Evolutionary conservation across 305 asterid species (phyloP).

Genomic region (Ilex paraguariensis): DNA sequence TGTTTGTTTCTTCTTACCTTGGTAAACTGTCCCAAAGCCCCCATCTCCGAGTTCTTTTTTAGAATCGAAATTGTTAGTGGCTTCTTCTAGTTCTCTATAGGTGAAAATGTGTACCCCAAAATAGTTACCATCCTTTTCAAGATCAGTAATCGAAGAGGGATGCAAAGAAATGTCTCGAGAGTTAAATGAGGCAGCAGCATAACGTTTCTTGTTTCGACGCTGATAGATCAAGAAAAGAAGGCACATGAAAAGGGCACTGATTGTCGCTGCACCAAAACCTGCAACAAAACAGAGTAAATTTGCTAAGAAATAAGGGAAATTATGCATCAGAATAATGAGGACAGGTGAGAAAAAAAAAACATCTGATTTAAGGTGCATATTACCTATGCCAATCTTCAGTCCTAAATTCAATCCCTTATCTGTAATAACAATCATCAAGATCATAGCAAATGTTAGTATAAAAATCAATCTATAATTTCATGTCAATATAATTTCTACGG

Average conservation of each 20-base stretch:
- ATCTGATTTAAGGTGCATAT: too few species aligned
- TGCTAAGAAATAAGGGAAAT: too few species aligned
- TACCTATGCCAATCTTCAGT: too few species aligned
- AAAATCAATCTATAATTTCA: too few species aligned
- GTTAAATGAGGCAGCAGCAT: slow-evolving; percentile 15
- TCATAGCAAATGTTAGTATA: too few species aligned
- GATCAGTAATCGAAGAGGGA: slow-evolving; percentile 29
- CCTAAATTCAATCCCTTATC: too few species aligned
- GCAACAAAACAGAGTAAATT: not conserved
- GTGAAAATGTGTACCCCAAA: slow-evolving; percentile 42
- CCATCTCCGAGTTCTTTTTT: slow-evolving; percentile 60
- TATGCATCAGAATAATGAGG: not conserved
- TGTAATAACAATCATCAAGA: too few species aligned
- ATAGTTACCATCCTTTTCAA: slow-evolving; percentile 23
- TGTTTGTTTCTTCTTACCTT: slow-evolving; percentile 21
- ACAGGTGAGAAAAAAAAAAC: not conserved
- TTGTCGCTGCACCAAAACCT: slow-evolving; percentile 39
- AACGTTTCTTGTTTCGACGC: slow-evolving; percentile 14
- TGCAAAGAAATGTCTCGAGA: slow-evolving; percentile 19
- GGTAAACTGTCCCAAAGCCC: slow-evolving; percentile 68
- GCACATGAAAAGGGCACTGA: slow-evolving; percentile 22
- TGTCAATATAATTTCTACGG: too few species aligned
- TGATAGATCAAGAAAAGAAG: slow-evolving; percentile 23
- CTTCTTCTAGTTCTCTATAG: slow-evolving; percentile 43
- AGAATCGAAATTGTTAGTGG: slow-evolving; percentile 44